Evolutionary conservation across 163 green algal species (phyloP).

Genomic region (Scenedesmus sp.): DNA sequence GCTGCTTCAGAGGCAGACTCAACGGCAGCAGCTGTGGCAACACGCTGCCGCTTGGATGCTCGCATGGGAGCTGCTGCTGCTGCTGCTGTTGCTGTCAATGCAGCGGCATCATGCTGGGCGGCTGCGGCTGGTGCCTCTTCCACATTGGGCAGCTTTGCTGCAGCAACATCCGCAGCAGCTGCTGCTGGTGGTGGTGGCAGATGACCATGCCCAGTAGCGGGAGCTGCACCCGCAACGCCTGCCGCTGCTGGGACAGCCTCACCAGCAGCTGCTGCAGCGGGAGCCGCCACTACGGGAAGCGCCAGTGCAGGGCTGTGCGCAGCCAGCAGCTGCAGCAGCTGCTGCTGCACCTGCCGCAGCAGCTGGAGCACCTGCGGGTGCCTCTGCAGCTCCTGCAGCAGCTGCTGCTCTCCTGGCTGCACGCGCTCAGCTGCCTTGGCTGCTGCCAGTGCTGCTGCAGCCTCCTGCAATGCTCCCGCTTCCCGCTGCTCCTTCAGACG

Average conservation of each 20-base stretch:
- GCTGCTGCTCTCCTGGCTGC: not conserved
- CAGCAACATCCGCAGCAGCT: not conserved
- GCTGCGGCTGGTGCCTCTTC: not conserved
- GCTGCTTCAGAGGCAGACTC: not conserved
- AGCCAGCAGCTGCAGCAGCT: conserved; percentile 34
- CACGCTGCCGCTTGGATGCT: not conserved
- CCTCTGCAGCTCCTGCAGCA: conserved; percentile 28
- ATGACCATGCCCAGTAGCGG: not conserved
- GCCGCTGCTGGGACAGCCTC: not conserved
- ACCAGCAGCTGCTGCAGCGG: not conserved
- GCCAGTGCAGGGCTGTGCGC: not conserved
- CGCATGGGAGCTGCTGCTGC: not conserved
- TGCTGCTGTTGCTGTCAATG: not conserved
- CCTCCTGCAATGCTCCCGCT: not conserved
- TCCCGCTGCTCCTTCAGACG: not conserved
- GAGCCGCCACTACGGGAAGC: not conserved
- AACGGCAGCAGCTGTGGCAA: not conserved
- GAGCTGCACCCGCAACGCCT: not conserved
- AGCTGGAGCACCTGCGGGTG: not conserved
- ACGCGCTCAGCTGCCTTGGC: conserved; percentile 1
- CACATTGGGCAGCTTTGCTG: not conserved
- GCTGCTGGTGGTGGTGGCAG: not conserved
- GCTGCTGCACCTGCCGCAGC: conserved; percentile 24
- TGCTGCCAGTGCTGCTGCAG: conserved; percentile 5
- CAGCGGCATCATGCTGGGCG: not conserved